Evolutionary conservation across 2,329 filamentous ascomycete species (phyloP), one percentile per base, ranked within the genome.

Genomic region (Ceratocystis papillata): DNA sequence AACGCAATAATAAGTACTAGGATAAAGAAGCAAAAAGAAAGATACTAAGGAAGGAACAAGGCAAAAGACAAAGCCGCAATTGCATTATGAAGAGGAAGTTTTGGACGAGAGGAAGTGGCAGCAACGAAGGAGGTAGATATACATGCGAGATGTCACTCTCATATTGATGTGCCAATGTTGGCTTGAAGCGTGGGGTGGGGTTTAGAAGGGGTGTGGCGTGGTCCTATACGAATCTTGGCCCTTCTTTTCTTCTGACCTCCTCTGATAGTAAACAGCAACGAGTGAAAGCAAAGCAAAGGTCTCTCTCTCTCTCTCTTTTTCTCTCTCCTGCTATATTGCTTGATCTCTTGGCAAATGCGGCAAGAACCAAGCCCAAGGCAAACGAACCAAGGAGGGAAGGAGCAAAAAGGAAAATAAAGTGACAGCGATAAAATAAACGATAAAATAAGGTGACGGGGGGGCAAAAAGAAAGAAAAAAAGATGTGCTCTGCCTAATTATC

Each of bases 361-460:
- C 55, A 59, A 65, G 62, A 41, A 41, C 50, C n/a, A 20, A 17
- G 28, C 17, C 30, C 22, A 37, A 63, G 60, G 37, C 20, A 62
- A 33, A 62, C 22, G 33, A 62, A 62, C n/a, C 25, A 45, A 48
- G 25, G 30, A 48, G 12, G 25, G 33, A 63, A 46, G 61, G 37
- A 41, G 37, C 37, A 65, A 65, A n/a, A 53, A 53, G 12, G 22
- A 41, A 60, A 30, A 20, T 2, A 25, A 30, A 8, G 55, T 59
- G 15, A 59, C 55, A 33, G 17, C 28, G 17, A 59, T 59, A 59
- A 59, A 55, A 37, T 20, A 12, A 5, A 37, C 15, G 44, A 59
- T 59, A 61, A 61, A 57, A 53, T 30, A 5, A 20, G 10, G 8
- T 17, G 15, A 17, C 2, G 55, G n/a, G 20, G 48, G 6, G 22